phyloP scores from a whole-genome alignment of 495 filamentous ascomycete species.

The Aspergillus diversus region DNA sequence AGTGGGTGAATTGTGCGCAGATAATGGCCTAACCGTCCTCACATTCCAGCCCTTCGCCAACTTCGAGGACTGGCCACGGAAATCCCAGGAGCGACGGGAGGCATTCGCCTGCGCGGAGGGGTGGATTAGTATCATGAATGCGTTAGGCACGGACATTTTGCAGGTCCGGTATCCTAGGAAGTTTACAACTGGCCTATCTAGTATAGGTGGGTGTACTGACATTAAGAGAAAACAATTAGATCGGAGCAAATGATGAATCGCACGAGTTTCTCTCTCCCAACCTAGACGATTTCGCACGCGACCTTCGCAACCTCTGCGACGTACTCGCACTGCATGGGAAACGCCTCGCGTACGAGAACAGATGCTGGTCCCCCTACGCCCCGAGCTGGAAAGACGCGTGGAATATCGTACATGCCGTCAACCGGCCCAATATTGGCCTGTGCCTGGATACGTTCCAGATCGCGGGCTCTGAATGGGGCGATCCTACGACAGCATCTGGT shows the following conservation, averaged over 20 bases:
- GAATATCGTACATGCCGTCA: constrained; percentile 63
- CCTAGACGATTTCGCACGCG: constrained; percentile 54
- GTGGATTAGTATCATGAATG: constrained; percentile 77
- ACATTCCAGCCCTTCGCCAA: constrained; percentile 81
- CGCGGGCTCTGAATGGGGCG: constrained; percentile 73
- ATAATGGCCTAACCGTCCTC: constrained; percentile 61
- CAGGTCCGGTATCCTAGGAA: constrained; percentile 50
- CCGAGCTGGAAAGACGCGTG: constrained; percentile 70
- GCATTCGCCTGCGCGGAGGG: constrained; percentile 67
- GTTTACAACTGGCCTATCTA: no score
- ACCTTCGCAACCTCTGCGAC: constrained; percentile 67
- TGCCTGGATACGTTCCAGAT: constrained; percentile 86
- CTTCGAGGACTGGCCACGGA: constrained; percentile 76
- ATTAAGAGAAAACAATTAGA: no score
- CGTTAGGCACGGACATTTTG: constrained; percentile 70
- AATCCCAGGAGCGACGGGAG: constrained; percentile 59
- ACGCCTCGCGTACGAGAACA: constrained; percentile 79
- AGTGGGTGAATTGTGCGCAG: constrained; percentile 56
- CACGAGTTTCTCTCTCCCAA: constrained; percentile 46
- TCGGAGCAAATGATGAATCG: no score
- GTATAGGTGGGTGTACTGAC: no score
- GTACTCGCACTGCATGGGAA: constrained; percentile 59
- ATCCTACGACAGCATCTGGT: constrained; percentile 70
- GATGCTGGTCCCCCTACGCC: constrained; percentile 80
- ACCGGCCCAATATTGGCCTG: constrained; percentile 69